Evolutionary conservation across 768 basidiomycete genomes (phyloP).

Genomic region (Podaxis rugospora): DNA sequence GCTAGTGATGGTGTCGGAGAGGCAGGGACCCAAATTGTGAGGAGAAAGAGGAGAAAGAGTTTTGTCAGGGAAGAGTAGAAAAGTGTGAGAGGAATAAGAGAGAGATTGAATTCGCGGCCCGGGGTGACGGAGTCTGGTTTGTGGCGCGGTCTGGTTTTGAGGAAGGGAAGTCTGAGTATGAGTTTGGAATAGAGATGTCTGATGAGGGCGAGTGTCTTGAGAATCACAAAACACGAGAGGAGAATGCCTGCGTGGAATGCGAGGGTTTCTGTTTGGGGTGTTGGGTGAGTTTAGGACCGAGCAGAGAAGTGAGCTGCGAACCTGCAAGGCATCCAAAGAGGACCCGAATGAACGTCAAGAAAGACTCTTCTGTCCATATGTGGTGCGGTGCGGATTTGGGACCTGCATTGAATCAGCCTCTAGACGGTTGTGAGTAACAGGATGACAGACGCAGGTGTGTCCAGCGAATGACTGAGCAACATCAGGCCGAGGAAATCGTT

Average conservation of each 20-base stretch:
- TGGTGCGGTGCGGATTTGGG: slow-evolving; percentile 29
- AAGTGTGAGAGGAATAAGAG: slow-evolving; percentile 72
- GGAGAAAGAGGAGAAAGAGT: slow-evolving; percentile 74
- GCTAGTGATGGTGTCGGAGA: slow-evolving; percentile 18
- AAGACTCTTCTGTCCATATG: slow-evolving; percentile 52
- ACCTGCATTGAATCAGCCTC: slow-evolving; percentile 24
- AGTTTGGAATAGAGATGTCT: background rate
- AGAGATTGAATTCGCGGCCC: slow-evolving; percentile 66
- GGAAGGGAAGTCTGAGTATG: background rate
- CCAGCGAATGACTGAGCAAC: slow-evolving; percentile 68
- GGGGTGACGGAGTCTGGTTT: slow-evolving; percentile 44
- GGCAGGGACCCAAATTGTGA: slow-evolving; percentile 74
- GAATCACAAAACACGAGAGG: slow-evolving; percentile 48
- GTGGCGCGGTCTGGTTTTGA: slow-evolving; percentile 2
- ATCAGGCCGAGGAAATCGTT: slow-evolving; percentile 4
- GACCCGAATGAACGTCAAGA: slow-evolving; percentile 49
- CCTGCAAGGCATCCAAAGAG: slow-evolving; percentile 64
- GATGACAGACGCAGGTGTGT: slow-evolving; percentile 53
- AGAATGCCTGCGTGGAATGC: slow-evolving; percentile 72
- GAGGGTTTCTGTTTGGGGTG: slow-evolving; percentile 52
- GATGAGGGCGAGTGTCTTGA: slow-evolving; percentile 30
- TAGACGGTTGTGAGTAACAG: background rate
- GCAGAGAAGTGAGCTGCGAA: slow-evolving; percentile 18
- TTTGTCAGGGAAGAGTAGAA: slow-evolving; percentile 85
- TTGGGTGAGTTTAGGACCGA: background rate